Conservation (phyloP, 176 grass and related monocot genomes). For the Puya raimondii region DNA sequence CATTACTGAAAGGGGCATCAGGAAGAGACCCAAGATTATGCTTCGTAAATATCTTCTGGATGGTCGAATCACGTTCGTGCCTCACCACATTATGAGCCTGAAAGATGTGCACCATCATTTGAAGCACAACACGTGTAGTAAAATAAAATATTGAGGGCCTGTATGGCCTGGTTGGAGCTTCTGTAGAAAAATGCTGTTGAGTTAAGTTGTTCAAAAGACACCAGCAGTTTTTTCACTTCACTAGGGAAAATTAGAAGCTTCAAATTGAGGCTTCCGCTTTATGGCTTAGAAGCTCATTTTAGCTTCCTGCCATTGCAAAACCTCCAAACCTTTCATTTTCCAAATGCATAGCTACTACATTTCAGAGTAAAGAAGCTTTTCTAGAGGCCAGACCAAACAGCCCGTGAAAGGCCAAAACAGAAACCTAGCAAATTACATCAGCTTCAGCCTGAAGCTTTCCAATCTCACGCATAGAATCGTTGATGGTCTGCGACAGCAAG, state of each 20-base stretch:
- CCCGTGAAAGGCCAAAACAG: conserved; percentile 4
- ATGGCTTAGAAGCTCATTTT: no score
- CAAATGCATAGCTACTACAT: no score
- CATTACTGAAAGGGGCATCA: conserved; percentile 61
- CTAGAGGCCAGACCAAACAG: not conserved
- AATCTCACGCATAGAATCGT: conserved; percentile 43
- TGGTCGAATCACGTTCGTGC: conserved; percentile 51
- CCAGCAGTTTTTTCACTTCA: not conserved
- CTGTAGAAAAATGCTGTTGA: not conserved
- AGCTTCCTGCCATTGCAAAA: no score
- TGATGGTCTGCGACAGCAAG: conserved; percentile 24
- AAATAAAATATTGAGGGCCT: not conserved
- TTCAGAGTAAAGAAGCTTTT: no score
- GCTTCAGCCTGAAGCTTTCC: conserved; percentile 91
- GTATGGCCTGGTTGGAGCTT: not conserved
- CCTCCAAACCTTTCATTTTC: no score
- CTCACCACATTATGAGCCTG: conserved; percentile 65
- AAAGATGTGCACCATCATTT: conserved; percentile 24
- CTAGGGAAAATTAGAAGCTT: no score
- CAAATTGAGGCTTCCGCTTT: no score
- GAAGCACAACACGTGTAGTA: no score
- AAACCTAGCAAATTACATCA: conserved; percentile 47
- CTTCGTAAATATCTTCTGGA: conserved; percentile 63
- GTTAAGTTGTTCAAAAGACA: not conserved
- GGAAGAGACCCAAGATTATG: conserved; percentile 75